Conservation (phyloP, 2,329 filamentous ascomycete species). For the Colletotrichum gloeosporioides region DNA sequence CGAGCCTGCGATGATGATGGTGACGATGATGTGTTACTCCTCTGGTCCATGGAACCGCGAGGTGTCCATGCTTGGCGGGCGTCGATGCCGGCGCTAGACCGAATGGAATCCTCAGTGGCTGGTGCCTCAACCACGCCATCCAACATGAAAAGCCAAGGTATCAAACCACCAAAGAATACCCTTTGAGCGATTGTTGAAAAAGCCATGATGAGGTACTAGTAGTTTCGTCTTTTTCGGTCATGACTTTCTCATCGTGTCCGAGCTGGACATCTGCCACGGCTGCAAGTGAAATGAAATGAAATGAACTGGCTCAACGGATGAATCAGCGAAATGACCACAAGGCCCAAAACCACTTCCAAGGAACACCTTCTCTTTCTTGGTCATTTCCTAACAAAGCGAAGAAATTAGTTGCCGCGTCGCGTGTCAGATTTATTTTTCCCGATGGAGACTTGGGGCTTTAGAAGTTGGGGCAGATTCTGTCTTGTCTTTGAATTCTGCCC, state of each 20-base stretch:
- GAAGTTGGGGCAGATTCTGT: not conserved
- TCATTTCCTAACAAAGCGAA: not conserved
- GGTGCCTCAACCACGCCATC: not conserved
- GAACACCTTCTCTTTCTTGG: not conserved
- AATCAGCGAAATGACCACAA: not conserved
- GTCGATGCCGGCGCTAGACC: conserved; percentile 17
- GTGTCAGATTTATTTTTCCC: conserved; percentile 11
- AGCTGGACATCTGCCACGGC: not conserved
- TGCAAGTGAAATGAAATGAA: not conserved
- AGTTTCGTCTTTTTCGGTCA: not conserved
- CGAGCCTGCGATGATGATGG: not conserved
- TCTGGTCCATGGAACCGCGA: not conserved
- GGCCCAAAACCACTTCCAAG: not conserved
- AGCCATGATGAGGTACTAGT: not conserved
- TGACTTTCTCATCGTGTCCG: not conserved
- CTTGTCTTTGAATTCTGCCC: not conserved
- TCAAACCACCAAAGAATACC: not conserved
- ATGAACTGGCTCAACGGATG: not conserved
- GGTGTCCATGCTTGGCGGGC: not conserved
- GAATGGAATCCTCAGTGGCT: not conserved
- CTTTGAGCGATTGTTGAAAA: not conserved
- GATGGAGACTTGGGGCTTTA: not conserved
- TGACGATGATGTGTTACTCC: not conserved
- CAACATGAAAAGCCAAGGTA: not conserved
- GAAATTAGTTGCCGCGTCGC: conserved; percentile 3